Evolutionary conservation across 352 stramenopile species (phyloP).

Genomic region (Globisporangium recalcitrans): DNA sequence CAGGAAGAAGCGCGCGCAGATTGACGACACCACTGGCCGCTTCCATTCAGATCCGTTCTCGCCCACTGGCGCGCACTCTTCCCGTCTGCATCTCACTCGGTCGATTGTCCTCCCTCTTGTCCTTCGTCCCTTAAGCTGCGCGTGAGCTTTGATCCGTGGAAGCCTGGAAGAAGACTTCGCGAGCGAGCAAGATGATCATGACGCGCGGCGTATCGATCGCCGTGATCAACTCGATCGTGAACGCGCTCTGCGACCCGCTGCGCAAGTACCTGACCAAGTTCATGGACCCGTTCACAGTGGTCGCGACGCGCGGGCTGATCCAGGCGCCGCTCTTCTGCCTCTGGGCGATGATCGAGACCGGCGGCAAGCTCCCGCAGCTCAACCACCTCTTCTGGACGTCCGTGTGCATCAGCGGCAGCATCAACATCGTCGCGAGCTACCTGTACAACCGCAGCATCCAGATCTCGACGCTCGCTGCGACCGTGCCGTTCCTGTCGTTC

Average conservation of each 20-base stretch:
- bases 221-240: slow-evolving; percentile 76
- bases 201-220: slow-evolving; percentile 69
- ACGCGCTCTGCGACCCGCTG: slow-evolving; percentile 72
- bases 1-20: too few species aligned
- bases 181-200: slow-evolving; percentile 39
- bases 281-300: slow-evolving; percentile 79
- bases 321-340: slow-evolving; percentile 66
- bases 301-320: slow-evolving; percentile 59
- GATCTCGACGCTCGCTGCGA: slow-evolving; percentile 77
- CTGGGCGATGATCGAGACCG: slow-evolving; percentile 58
- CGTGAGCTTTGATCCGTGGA: not conserved
- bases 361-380: slow-evolving; percentile 43
- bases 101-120: not conserved
- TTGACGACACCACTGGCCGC: not conserved
- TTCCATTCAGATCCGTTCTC: not conserved
- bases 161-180: not conserved
- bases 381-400: slow-evolving; percentile 82
- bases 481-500: slow-evolving; percentile 76
- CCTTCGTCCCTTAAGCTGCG: slow-evolving; percentile 7
- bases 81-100: not conserved
- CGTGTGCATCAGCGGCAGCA: slow-evolving; percentile 59
- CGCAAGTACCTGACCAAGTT: slow-evolving; percentile 82
- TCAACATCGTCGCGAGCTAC: slow-evolving; percentile 82
- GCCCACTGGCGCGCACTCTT: not conserved
- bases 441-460: slow-evolving; percentile 81